Conservation (phyloP, 2,329 filamentous ascomycete species). For the Curvularia verruculosa region DNA sequence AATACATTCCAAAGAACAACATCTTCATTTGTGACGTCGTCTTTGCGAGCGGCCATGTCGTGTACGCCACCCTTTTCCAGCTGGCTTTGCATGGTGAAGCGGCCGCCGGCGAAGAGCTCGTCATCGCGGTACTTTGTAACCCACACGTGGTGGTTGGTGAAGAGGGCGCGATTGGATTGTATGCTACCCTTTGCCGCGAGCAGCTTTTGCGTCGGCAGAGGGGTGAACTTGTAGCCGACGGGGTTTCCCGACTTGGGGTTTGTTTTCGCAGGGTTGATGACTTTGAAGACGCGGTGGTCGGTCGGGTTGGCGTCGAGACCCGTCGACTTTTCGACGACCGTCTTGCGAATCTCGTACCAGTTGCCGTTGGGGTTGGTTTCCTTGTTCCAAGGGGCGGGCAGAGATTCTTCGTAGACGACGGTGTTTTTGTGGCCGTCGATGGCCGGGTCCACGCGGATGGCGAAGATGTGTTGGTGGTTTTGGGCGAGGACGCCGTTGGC, state of each 20-base stretch:
- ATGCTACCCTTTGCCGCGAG: conserved; percentile 55
- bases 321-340: conserved; percentile 53
- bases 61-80: conserved; percentile 53
- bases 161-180: conserved; percentile 55
- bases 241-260: conserved; percentile 55
- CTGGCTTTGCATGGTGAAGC: conserved; percentile 56
- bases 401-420: conserved; percentile 61
- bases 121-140: conserved; percentile 60
- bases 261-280: conserved; percentile 55
- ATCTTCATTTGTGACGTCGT: conserved; percentile 53
- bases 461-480: conserved; percentile 74
- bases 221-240: conserved; percentile 57
- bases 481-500: conserved; percentile 68
- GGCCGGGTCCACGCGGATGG: conserved; percentile 63
- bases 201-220: conserved; percentile 57
- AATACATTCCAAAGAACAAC: conserved; percentile 59
- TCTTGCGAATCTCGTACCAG: conserved; percentile 62
- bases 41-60: conserved; percentile 53
- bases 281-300: conserved; percentile 62
- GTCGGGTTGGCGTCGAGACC: conserved; percentile 61
- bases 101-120: conserved; percentile 58
- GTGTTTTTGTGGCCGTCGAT: conserved; percentile 64
- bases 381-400: conserved; percentile 56
- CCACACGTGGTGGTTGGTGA: conserved; percentile 60
- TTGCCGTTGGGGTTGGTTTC: conserved; percentile 67